Evolutionary conservation across 805 yeast species (phyloP).

Genomic region (Starmerella sp.): DNA sequence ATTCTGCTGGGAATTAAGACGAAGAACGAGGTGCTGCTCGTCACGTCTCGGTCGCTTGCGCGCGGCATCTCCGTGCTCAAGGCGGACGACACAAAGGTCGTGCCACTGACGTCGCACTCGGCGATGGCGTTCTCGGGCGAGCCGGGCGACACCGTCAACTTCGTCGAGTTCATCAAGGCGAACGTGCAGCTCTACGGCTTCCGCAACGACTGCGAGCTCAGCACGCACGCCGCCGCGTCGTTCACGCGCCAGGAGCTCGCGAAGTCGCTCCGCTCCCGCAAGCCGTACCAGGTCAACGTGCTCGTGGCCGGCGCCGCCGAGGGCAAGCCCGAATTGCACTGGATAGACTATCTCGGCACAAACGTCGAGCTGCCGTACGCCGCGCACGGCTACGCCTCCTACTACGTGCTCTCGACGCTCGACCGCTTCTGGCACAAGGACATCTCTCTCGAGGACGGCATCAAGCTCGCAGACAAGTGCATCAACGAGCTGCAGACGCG

Average conservation of each 20-base stretch:
- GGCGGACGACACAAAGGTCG: slow-evolving; percentile 69
- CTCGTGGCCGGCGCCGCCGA: slow-evolving; percentile 75
- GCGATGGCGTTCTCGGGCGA: slow-evolving; percentile 90
- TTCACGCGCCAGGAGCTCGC: slow-evolving; percentile 85
- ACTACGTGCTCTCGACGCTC: slow-evolving; percentile 77
- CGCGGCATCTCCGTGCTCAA: slow-evolving; percentile 79
- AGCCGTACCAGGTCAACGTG: slow-evolving; percentile 91
- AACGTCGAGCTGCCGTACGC: slow-evolving; percentile 86
- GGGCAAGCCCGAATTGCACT: slow-evolving; percentile 56
- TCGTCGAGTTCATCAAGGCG: slow-evolving; percentile 89
- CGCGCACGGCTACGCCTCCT: slow-evolving; percentile 98
- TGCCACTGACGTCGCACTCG: slow-evolving; percentile 60
- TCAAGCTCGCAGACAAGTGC: slow-evolving; percentile 61
- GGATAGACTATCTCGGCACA: slow-evolving; percentile 92
- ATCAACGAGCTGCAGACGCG: slow-evolving; percentile 68
- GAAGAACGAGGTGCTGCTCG: slow-evolving; percentile 68
- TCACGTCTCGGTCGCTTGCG: slow-evolving; percentile 90
- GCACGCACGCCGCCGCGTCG: slow-evolving; percentile 77
- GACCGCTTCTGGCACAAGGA: slow-evolving; percentile 82
- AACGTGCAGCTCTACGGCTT: slow-evolving; percentile 79
- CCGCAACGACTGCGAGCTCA: slow-evolving; percentile 70
- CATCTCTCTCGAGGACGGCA: slow-evolving; percentile 66
- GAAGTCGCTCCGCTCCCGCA: slow-evolving; percentile 76
- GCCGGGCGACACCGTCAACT: slow-evolving; percentile 90
- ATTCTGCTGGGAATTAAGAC: slow-evolving; percentile 78